Conservation (phyloP, 2,329 filamentous ascomycete species). For the Zasmidium cellare region DNA sequence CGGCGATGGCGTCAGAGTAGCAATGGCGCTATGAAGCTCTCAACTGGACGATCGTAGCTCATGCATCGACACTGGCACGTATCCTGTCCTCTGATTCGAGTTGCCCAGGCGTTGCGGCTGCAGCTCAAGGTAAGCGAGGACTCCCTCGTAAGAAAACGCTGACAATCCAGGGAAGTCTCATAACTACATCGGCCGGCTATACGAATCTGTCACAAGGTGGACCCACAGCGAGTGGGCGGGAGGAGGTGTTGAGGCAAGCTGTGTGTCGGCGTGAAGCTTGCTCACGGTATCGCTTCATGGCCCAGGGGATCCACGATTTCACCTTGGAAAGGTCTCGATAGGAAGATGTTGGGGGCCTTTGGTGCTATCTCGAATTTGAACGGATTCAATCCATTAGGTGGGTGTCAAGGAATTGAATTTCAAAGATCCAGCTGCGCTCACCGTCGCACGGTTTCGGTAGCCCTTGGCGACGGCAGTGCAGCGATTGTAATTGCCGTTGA, state of each 20-base stretch:
- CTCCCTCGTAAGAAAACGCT: neutral
- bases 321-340: neutral
- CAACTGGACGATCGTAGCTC: neutral
- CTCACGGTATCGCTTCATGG: neutral
- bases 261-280: neutral
- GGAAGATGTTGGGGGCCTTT: neutral
- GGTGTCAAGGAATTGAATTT: neutral
- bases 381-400: neutral
- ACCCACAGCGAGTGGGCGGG: neutral
- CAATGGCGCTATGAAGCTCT: neutral
- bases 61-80: neutral
- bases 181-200: neutral
- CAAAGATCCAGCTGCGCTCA: neutral
- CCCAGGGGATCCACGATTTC: neutral
- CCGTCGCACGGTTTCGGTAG: neutral
- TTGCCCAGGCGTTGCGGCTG: neutral
- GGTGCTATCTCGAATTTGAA: neutral
- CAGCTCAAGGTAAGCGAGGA: neutral
- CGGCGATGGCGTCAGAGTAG: neutral
- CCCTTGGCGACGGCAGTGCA: neutral
- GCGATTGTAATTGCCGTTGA: neutral
- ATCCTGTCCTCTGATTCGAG: neutral
- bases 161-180: neutral
- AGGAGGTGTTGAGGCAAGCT: neutral
- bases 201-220: neutral